Evolutionary conservation across 768 basidiomycete species (phyloP).

Genomic region (Pholiota conissans): DNA sequence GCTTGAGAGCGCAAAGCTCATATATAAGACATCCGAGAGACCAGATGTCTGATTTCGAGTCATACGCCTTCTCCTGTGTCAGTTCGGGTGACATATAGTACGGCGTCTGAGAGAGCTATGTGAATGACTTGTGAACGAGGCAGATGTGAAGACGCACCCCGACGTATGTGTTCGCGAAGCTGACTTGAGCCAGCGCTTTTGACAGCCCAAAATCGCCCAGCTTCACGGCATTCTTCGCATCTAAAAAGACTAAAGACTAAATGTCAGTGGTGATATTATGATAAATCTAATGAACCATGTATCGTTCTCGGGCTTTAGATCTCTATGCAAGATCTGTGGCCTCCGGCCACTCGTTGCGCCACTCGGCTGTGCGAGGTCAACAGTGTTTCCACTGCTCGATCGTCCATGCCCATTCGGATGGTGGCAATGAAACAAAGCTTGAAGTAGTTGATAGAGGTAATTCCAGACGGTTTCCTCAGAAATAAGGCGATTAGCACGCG

Average conservation of each 20-base stretch:
- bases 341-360: slow-evolving; percentile 57
- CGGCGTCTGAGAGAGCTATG: slow-evolving; percentile 70
- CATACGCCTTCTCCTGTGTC: slow-evolving; percentile 96
- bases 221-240: slow-evolving; percentile 83
- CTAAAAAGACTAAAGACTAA: slow-evolving; percentile 92
- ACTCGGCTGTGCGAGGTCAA: slow-evolving; percentile 22
- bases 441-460: slow-evolving; percentile 91
- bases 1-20: slow-evolving; percentile 92
- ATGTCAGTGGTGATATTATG: background rate
- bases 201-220: slow-evolving; percentile 96
- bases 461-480: slow-evolving; percentile 95
- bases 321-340: slow-evolving; percentile 86
- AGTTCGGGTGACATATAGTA: slow-evolving; percentile 99
- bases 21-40: slow-evolving; percentile 95
- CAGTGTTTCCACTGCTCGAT: slow-evolving; percentile 37
- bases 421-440: slow-evolving; percentile 92
- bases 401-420: slow-evolving; percentile 66
- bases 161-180: slow-evolving; percentile 95
- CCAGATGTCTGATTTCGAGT: slow-evolving; percentile 99
- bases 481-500: slow-evolving; percentile 67
- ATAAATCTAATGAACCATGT: slow-evolving; percentile 19
- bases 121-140: background rate
- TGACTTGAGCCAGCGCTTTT: slow-evolving; percentile 87
- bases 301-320: slow-evolving; percentile 98
- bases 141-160: slow-evolving; percentile 76